phyloP scores from a whole-genome alignment of 208 protist genomes.

The Leishmania martiniquensis region DNA sequence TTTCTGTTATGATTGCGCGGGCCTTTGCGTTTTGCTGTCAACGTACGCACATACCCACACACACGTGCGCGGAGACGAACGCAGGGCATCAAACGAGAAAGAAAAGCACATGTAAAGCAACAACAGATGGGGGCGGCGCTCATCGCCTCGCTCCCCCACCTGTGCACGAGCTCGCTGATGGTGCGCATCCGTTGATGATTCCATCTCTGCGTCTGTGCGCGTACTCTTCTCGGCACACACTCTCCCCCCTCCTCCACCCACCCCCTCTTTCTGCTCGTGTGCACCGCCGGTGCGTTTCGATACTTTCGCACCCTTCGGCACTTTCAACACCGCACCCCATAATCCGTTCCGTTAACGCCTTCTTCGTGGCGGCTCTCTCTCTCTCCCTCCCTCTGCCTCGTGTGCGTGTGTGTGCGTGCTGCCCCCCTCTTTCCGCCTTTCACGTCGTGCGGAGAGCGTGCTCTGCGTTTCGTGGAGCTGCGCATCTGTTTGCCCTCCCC shows the following conservation, averaged over 20 bases:
- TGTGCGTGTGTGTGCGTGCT: not conserved
- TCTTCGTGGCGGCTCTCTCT: too few species aligned
- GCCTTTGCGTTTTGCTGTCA: too few species aligned
- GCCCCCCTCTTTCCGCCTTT: not conserved
- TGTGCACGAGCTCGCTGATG: not conserved
- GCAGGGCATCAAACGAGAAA: not conserved
- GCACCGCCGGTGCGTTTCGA: not conserved
- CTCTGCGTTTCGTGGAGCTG: not conserved
- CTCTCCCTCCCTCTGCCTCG: not conserved
- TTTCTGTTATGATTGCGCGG: too few species aligned
- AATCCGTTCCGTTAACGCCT: not conserved
- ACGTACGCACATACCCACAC: too few species aligned
- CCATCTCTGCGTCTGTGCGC: not conserved
- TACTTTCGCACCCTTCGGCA: not conserved
- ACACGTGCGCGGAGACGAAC: not conserved
- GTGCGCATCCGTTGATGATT: not conserved
- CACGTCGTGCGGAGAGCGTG: slow-evolving; percentile 1
- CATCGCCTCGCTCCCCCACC: not conserved
- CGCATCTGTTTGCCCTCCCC: not conserved
- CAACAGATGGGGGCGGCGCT: too few species aligned
- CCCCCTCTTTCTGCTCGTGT: not conserved
- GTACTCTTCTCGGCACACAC: too few species aligned
- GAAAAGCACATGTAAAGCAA: too few species aligned
- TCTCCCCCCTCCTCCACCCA: slow-evolving; percentile 2
- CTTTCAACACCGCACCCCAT: not conserved